These are phyloP conservation scores for Colletotrichum melonis DNA, from an alignment of 2,329 filamentous ascomycete species.

Conservation along the genomic window DNA sequence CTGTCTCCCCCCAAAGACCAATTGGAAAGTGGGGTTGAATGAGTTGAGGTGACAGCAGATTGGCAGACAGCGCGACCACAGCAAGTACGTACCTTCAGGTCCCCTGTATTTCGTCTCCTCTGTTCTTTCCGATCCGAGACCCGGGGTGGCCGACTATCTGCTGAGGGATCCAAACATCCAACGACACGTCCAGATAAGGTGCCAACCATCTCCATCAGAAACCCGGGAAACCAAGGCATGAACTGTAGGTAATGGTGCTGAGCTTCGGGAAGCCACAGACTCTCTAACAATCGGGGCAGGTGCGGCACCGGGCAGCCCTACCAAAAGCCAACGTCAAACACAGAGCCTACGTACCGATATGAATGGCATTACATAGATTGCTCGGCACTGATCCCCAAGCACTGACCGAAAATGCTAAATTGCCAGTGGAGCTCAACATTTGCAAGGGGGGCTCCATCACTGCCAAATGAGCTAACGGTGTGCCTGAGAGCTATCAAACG, in stretches of 20 bases:
- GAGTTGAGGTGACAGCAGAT: conserved; percentile 14
- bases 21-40: conserved; percentile 18
- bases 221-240: not conserved
- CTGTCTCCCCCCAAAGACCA: not conserved
- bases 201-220: not conserved
- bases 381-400: conserved; percentile 7
- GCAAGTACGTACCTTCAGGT: not conserved
- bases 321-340: not conserved
- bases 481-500: conserved; percentile 19
- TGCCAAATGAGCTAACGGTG: conserved; percentile 28
- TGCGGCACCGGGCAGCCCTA: not conserved
- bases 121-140: conserved; percentile 13
- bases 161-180: not conserved
- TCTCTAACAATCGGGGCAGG: not conserved
- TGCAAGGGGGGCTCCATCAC: conserved; percentile 16
- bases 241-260: not conserved
- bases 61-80: not conserved
- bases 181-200: not conserved
- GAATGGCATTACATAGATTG: conserved; percentile 5
- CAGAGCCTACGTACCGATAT: not conserved
- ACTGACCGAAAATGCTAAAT: conserved; percentile 24
- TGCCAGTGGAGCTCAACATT: conserved; percentile 3
- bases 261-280: not conserved
- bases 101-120: conserved; percentile 10
- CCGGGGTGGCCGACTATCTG: not conserved